Conservation (phyloP, 192 early-diverging fungal species). For the Rhizophagus sp. region DNA sequence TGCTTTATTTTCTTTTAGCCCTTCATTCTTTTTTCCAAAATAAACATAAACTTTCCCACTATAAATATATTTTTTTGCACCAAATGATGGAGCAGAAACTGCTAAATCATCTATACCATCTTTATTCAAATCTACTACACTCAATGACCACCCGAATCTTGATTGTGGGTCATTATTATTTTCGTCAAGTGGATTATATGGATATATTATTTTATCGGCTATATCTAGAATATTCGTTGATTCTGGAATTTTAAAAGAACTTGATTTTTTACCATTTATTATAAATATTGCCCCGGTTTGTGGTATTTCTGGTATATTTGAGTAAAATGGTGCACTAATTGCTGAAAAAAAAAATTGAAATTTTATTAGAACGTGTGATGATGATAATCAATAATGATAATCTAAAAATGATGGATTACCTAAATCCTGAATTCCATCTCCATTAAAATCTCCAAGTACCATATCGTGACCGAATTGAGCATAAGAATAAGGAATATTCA, state of each 20-base stretch:
- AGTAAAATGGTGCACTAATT: slow-evolving; percentile 64
- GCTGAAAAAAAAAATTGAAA: slow-evolving; percentile 4
- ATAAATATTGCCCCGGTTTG: slow-evolving; percentile 65
- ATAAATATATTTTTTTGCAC: slow-evolving; percentile 33
- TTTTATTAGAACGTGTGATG: background rate
- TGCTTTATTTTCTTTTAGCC: background rate
- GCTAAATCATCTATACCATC: slow-evolving; percentile 89
- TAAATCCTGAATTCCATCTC: slow-evolving; percentile 56
- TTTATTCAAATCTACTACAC: slow-evolving; percentile 78
- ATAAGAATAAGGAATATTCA: slow-evolving; percentile 52
- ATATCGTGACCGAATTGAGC: slow-evolving; percentile 66
- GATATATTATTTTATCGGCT: slow-evolving; percentile 31
- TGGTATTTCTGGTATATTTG: slow-evolving; percentile 25
- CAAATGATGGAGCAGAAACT: slow-evolving; percentile 62
- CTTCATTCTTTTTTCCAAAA: slow-evolving; percentile 48
- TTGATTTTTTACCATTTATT: slow-evolving; percentile 32
- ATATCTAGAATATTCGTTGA: slow-evolving; percentile 47
- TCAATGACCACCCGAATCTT: slow-evolving; percentile 76
- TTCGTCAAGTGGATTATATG: slow-evolving; percentile 11
- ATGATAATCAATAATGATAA: background rate
- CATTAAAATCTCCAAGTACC: slow-evolving; percentile 71
- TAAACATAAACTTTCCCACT: slow-evolving; percentile 67
- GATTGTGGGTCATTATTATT: slow-evolving; percentile 29
- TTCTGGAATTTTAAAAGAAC: slow-evolving; percentile 22
- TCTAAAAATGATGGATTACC: slow-evolving; percentile 31